Conservation (phyloP, 2,329 filamentous ascomycete species). For the Sporothrix pseudoabietina region DNA sequence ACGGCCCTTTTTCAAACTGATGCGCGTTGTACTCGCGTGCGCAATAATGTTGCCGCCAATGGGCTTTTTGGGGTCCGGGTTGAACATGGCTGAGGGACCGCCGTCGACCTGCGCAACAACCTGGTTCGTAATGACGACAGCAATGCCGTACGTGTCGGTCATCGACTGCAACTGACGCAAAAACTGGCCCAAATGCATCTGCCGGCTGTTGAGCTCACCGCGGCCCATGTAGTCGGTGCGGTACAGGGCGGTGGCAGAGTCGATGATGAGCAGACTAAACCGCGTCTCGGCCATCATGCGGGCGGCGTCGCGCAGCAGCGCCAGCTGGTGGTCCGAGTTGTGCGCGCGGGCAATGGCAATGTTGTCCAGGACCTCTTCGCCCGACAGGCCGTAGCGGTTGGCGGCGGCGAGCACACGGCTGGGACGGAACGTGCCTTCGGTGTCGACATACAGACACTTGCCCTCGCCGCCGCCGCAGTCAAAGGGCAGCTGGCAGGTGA, state of each 20-base stretch:
- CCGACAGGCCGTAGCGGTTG: slow-evolving; percentile 89
- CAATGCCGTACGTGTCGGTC: slow-evolving; percentile 86
- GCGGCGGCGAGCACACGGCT: slow-evolving; percentile 89
- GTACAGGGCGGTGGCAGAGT: slow-evolving; percentile 93
- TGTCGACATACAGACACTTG: slow-evolving; percentile 98
- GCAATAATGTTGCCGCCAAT: slow-evolving; percentile 99
- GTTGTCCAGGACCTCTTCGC: slow-evolving; percentile 97
- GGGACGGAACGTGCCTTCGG: slow-evolving; percentile 93
- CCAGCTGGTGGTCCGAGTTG: slow-evolving; percentile 96
- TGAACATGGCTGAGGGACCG: slow-evolving; percentile 96
- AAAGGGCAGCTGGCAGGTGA: slow-evolving; percentile 95
- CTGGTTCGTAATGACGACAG: slow-evolving; percentile 98
- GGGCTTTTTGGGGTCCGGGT: slow-evolving; percentile 98
- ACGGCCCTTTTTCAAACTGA: slow-evolving; percentile 93
- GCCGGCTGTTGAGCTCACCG: slow-evolving; percentile 91
- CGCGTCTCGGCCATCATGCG: slow-evolving; percentile 99
- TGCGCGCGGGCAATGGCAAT: slow-evolving; percentile 97
- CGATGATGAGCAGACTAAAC: slow-evolving; percentile 92
- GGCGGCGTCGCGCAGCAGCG: slow-evolving; percentile 90
- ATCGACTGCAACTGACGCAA: slow-evolving; percentile 81
- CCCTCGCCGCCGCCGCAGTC: slow-evolving; percentile 99
- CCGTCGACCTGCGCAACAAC: slow-evolving; percentile 98
- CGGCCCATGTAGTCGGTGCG: slow-evolving; percentile 96
- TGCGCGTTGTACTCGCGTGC: slow-evolving; percentile 90
- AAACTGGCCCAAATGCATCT: slow-evolving; percentile 86